Evolutionary conservation across 2,329 filamentous ascomycete genomes (phyloP).

Genomic region (Aureobasidium leucospermi): DNA sequence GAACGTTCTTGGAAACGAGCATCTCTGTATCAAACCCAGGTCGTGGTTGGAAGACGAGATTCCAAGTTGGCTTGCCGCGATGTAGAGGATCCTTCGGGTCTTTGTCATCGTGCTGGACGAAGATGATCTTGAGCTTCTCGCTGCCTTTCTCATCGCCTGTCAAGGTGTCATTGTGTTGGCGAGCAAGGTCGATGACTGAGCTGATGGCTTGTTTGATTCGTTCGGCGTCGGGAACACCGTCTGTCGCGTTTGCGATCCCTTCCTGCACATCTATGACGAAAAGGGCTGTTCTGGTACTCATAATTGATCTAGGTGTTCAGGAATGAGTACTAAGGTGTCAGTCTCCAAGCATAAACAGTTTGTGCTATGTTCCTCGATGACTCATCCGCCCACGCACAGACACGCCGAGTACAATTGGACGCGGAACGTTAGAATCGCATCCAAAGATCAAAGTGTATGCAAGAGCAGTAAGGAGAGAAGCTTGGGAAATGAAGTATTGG

Average conservation of each 20-base stretch:
- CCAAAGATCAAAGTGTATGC: too few species aligned
- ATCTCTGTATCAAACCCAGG: neutral
- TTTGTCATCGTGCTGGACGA: neutral
- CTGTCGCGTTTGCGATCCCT: neutral
- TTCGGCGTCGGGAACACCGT: neutral
- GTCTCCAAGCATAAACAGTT: too few species aligned
- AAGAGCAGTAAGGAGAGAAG: too few species aligned
- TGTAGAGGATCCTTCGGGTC: neutral
- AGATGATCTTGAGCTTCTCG: neutral
- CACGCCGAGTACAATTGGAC: too few species aligned
- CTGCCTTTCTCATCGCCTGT: too few species aligned
- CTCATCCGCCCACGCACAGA: too few species aligned
- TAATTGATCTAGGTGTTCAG: too few species aligned
- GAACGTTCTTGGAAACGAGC: neutral
- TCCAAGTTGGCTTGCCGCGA: neutral
- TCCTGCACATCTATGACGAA: neutral
- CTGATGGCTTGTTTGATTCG: neutral
- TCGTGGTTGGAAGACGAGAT: neutral
- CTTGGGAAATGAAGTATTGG: too few species aligned
- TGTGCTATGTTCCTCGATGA: too few species aligned
- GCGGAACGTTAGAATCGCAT: too few species aligned
- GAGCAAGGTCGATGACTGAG: neutral
- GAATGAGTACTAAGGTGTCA: too few species aligned
- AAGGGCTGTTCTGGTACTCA: neutral
- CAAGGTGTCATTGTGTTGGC: neutral